Percentiles rank a stretch among this genome's conserved stretches.
These are phyloP conservation scores for Stagonosporopsis tanaceti DNA, from an alignment of 2,329 filamentous ascomycete genomes.

Conservation along the genomic window DNA sequence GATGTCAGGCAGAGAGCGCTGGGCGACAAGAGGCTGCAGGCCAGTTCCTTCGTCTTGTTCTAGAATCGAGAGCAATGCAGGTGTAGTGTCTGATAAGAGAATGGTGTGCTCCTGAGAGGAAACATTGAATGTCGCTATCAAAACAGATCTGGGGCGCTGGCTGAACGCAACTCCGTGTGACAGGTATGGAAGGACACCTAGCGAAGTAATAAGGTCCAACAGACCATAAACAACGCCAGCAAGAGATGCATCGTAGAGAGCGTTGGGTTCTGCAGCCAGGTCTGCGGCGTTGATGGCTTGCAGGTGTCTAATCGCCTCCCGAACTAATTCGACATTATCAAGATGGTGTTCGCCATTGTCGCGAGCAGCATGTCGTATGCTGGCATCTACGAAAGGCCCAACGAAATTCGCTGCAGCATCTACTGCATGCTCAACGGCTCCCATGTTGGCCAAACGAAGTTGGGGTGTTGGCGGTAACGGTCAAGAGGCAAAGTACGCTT, in stretches of 20 bases:
- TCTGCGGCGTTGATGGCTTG: constrained; percentile 47
- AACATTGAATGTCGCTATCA: constrained; percentile 28
- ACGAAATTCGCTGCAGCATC: constrained; percentile 46
- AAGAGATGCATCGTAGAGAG: constrained; percentile 50
- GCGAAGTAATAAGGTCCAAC: constrained; percentile 45
- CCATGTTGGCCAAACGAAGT: constrained; percentile 29
- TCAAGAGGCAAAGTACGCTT: neutral
- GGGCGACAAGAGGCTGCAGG: constrained; percentile 47
- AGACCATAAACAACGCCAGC: constrained; percentile 50
- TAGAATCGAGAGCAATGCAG: constrained; percentile 34
- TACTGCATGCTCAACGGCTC: constrained; percentile 41
- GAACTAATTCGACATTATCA: constrained; percentile 30
- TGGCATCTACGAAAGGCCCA: constrained; percentile 38
- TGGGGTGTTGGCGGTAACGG: neutral
- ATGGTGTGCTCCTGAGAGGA: constrained; percentile 20
- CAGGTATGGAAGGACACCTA: constrained; percentile 47
- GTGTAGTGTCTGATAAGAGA: constrained; percentile 25
- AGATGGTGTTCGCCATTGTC: constrained; percentile 14
- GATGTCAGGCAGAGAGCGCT: constrained; percentile 47
- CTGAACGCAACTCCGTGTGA: constrained; percentile 44
- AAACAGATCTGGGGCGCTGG: constrained; percentile 46
- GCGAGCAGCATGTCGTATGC: constrained; percentile 12
- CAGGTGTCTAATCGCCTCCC: constrained; percentile 41
- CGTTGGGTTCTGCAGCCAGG: constrained; percentile 37
- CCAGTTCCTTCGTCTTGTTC: constrained; percentile 37